A percentile compares a stretch with the other conserved stretches of the same genome.
These are phyloP conservation scores for Dendrostoma leiphaemia DNA, from an alignment of 2,329 filamentous ascomycete species.

Conservation along the genomic window DNA sequence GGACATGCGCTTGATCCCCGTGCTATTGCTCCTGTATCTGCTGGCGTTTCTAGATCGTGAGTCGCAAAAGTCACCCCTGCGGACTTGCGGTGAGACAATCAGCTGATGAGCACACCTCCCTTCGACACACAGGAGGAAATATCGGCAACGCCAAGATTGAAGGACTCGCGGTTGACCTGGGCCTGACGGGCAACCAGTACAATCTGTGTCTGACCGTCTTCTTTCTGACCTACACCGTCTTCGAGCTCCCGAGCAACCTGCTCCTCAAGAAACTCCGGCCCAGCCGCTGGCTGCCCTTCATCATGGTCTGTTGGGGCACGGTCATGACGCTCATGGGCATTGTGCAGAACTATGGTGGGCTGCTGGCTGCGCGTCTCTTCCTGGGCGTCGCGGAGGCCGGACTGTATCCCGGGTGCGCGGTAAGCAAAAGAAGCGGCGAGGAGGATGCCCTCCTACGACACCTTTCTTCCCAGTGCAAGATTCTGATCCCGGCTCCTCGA, in stretches of 20 bases:
- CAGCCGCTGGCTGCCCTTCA: conserved; percentile 70
- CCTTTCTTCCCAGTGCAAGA: too few species aligned
- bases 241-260: conserved; percentile 76
- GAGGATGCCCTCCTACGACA: too few species aligned
- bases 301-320: conserved; percentile 63
- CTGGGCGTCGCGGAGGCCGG: conserved; percentile 67
- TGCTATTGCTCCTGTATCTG: conserved; percentile 67
- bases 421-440: conserved; percentile 21
- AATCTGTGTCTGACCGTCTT: conserved; percentile 71
- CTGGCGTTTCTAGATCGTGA: conserved; percentile 66
- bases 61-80: background rate
- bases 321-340: conserved; percentile 53
- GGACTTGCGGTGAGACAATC: background rate
- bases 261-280: conserved; percentile 73
- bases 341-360: conserved; percentile 46
- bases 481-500: too few species aligned
- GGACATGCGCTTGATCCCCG: conserved; percentile 53
- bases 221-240: conserved; percentile 76
- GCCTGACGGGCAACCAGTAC: conserved; percentile 66
- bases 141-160: conserved; percentile 67
- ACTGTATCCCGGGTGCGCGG: conserved; percentile 62
- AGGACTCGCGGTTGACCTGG: conserved; percentile 48
- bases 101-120: background rate
- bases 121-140: conserved; percentile 53
- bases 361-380: conserved; percentile 51